These are phyloP conservation scores for Penstemon newberryi DNA, from an alignment of 257 asterid genomes.

Conservation along the genomic window DNA sequence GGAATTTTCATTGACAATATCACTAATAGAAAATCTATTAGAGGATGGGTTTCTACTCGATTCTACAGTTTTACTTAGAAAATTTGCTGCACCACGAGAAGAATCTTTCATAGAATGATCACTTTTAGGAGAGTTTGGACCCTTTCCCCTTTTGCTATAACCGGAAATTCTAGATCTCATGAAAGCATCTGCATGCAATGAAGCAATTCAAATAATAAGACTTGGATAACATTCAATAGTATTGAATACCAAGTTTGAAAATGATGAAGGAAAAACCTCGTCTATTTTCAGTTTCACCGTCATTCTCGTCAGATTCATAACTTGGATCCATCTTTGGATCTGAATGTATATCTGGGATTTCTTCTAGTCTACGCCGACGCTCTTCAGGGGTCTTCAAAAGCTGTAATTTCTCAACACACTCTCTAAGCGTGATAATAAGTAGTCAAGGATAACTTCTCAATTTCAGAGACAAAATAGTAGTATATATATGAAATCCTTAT, in stretches of 20 bases:
- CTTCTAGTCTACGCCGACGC: conserved; percentile 85
- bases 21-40: conserved; percentile 45
- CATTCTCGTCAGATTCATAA: conserved; percentile 83
- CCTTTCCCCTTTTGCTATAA: conserved; percentile 72
- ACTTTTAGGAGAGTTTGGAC: conserved; percentile 65
- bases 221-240: background rate
- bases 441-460: conserved; percentile 52
- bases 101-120: conserved; percentile 35
- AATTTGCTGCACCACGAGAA: no score
- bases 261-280: conserved; percentile 53
- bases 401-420: conserved; percentile 93
- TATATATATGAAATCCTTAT: no score
- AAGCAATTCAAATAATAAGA: conserved; percentile 16
- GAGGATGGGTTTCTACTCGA: conserved; percentile 46
- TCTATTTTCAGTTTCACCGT: conserved; percentile 68
- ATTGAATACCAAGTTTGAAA: conserved; percentile 12
- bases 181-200: conserved; percentile 57
- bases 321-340: conserved; percentile 98
- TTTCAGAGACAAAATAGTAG: no score
- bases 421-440: conserved; percentile 76
- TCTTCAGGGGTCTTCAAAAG: conserved; percentile 93
- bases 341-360: conserved; percentile 75
- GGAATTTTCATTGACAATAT: conserved; percentile 48
- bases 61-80: conserved; percentile 42
- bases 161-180: conserved; percentile 63